phyloP scores from a whole-genome alignment of 2,329 filamentous ascomycete genomes.

The Leptosphaerulina australis region DNA sequence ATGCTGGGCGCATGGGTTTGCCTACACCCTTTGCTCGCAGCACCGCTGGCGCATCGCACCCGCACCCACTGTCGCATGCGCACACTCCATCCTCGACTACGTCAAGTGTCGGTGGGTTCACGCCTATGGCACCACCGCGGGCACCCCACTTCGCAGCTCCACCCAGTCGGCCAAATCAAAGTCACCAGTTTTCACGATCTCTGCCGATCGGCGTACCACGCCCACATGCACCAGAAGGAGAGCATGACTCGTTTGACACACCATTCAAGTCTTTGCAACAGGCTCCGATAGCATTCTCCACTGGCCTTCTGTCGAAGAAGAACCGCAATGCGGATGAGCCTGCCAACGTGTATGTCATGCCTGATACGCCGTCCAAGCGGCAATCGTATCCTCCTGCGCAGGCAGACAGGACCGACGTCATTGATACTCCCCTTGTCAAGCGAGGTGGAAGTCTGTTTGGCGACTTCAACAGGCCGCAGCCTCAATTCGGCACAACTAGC shows the following conservation, averaged over 20 bases:
- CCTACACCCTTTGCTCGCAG: constrained; percentile 32
- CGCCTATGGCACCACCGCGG: constrained; percentile 51
- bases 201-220: constrained; percentile 70
- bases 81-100: constrained; percentile 85
- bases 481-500: constrained; percentile 78
- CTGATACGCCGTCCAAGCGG: constrained; percentile 96
- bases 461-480: constrained; percentile 68
- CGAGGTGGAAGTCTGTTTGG: constrained; percentile 60
- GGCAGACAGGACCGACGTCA: constrained; percentile 33
- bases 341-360: constrained; percentile 67
- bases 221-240: constrained; percentile 55
- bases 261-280: constrained; percentile 81
- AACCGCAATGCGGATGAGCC: constrained; percentile 76
- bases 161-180: constrained; percentile 24
- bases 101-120: constrained; percentile 73
- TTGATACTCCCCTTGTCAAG: constrained; percentile 53
- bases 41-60: constrained; percentile 37
- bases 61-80: constrained; percentile 85
- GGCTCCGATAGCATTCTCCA: constrained; percentile 80
- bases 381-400: constrained; percentile 72
- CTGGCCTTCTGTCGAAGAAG: constrained; percentile 86
- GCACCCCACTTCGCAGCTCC: constrained; percentile 31
- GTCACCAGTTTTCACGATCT: constrained; percentile 70
- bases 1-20: constrained; percentile 35
- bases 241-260: constrained; percentile 68